A percentile compares a stretch with the other conserved stretches of the same genome.
phyloP scores from a whole-genome alignment of 2,329 filamentous ascomycete species.

The Fusarium algeriense region DNA sequence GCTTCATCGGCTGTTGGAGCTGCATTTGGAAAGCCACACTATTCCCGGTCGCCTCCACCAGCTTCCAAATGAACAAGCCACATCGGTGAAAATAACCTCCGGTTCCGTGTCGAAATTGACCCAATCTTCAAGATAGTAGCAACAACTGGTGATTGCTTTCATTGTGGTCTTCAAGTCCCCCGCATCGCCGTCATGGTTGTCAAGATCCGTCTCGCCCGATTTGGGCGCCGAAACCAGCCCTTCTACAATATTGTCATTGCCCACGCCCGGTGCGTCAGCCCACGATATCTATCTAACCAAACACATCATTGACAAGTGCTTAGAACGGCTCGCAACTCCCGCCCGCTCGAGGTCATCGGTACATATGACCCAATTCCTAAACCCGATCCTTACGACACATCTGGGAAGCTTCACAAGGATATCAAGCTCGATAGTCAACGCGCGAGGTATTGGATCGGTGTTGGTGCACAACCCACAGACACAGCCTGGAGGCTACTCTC shows the following conservation, averaged over 20 bases:
- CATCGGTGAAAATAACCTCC: constrained; percentile 55
- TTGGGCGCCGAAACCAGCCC: constrained; percentile 87
- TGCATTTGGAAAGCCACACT: constrained; percentile 6
- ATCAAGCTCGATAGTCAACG: constrained; percentile 85
- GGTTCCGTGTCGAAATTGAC: constrained; percentile 49
- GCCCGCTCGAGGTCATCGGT: constrained; percentile 92
- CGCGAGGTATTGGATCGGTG: constrained; percentile 95
- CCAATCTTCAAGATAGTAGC: constrained; percentile 33
- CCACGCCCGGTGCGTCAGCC: constrained; percentile 80
- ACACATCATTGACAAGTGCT: constrained; percentile 5
- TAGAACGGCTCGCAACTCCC: constrained; percentile 87
- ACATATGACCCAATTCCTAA: constrained; percentile 79
- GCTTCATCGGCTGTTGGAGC: background rate
- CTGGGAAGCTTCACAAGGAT: constrained; percentile 86
- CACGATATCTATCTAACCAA: background rate
- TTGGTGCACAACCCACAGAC: constrained; percentile 94
- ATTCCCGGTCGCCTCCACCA: constrained; percentile 1
- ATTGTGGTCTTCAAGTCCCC: constrained; percentile 32
- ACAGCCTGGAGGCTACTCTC: constrained; percentile 87
- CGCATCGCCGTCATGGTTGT: constrained; percentile 77
- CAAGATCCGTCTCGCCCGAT: constrained; percentile 92
- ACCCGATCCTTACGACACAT: constrained; percentile 68
- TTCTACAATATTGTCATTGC: constrained; percentile 98
- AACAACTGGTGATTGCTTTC: constrained; percentile 8
- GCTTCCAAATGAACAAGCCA: constrained; percentile 39